Percentiles rank a stretch among this genome's conserved stretches.
Conservation (phyloP, 78 protist genomes). For the Anaeramoeba flamelloides region DNA sequence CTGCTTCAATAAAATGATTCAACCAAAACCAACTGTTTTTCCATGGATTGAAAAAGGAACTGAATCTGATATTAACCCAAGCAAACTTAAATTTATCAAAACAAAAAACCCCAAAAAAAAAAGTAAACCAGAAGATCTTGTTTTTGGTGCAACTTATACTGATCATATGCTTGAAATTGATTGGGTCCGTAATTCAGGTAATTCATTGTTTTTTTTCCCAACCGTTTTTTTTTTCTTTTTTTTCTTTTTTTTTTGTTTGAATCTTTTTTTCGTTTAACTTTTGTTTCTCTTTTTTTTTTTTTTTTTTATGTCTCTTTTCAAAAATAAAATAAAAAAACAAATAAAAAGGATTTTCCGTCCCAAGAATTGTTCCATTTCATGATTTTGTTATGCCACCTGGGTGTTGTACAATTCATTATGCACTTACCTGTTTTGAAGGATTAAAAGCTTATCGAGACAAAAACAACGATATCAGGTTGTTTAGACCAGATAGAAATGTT, state of each 20-base stretch:
- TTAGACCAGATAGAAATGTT: constrained; percentile 83
- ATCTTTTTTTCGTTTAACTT: no score
- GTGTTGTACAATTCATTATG: constrained; percentile 70
- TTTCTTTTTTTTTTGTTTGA: no score
- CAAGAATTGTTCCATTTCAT: constrained; percentile 57
- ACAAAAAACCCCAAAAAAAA: constrained; percentile 32
- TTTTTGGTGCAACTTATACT: constrained; percentile 65
- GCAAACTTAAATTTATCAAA: constrained; percentile 28
- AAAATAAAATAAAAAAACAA: no score
- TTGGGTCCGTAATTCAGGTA: no score
- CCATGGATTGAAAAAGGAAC: neutral
- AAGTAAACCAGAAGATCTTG: constrained; percentile 33
- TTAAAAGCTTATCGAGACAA: constrained; percentile 71
- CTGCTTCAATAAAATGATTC: no score
- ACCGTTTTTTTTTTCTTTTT: no score
- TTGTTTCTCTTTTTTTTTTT: no score
- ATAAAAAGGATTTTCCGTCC: constrained; percentile 46
- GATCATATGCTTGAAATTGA: constrained; percentile 76
- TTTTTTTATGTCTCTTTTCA: no score
- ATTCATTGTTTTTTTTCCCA: no score
- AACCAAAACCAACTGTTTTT: no score
- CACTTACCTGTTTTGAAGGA: constrained; percentile 85
- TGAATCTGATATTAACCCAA: neutral
- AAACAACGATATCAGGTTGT: constrained; percentile 30
- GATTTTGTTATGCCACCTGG: constrained; percentile 61